These are phyloP conservation scores for Triangularia setosa DNA, from an alignment of 2,329 filamentous ascomycete species.

Conservation along the genomic window DNA sequence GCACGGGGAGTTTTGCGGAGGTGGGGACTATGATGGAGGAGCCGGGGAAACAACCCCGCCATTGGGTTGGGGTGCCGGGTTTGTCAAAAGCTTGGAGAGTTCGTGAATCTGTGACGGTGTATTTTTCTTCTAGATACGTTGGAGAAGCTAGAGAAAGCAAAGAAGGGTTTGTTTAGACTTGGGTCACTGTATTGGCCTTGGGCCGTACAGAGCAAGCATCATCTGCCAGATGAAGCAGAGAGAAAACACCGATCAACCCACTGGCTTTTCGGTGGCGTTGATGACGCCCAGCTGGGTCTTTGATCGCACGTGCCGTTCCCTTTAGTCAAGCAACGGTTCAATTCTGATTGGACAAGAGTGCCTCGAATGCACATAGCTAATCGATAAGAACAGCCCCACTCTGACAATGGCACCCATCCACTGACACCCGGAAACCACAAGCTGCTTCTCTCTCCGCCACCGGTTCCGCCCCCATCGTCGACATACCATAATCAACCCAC, in stretches of 20 bases:
- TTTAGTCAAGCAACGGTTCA: background rate
- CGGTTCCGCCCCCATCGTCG: constrained; percentile 10
- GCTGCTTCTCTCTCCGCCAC: background rate
- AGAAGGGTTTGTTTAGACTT: background rate
- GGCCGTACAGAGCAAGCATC: background rate
- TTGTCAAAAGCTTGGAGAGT: constrained; percentile 10
- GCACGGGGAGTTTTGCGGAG: constrained; percentile 11
- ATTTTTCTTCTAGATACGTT: background rate
- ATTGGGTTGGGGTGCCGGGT: background rate
- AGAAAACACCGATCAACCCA: constrained; percentile 1
- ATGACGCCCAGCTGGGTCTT: background rate
- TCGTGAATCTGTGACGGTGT: background rate
- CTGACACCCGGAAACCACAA: background rate
- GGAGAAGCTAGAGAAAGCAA: background rate
- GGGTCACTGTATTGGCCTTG: background rate
- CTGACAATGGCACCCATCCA: constrained; percentile 1
- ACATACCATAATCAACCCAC: background rate
- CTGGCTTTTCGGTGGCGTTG: background rate
- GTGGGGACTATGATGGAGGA: constrained; percentile 2
- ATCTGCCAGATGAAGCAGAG: background rate
- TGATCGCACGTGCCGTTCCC: background rate
- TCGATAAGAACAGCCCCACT: background rate
- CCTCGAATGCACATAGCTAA: background rate
- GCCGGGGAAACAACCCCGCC: constrained; percentile 7
- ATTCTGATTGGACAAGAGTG: constrained; percentile 6